Evolutionary conservation across 345 rosid genomes (phyloP).

Genomic region (Rhizophora mangle): DNA sequence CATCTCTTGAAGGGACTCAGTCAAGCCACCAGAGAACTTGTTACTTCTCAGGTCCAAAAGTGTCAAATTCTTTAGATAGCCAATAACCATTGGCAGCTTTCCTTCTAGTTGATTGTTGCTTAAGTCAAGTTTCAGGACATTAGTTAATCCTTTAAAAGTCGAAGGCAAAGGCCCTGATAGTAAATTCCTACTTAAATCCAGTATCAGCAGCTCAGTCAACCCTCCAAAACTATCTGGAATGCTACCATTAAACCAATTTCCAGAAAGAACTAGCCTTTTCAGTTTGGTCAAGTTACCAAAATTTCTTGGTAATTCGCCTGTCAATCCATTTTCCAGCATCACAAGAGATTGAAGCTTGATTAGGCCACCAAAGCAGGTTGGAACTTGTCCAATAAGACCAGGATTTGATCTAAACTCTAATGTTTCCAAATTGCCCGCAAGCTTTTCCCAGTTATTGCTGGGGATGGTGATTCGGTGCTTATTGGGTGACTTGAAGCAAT

Average conservation of each 20-base stretch:
- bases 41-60: constrained; percentile 79
- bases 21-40: constrained; percentile 64
- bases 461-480: constrained; percentile 43
- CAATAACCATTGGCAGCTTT: constrained; percentile 43
- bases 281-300: constrained; percentile 50
- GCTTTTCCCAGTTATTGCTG: constrained; percentile 47
- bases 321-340: constrained; percentile 62
- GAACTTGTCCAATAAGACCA: constrained; percentile 68
- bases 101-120: constrained; percentile 69
- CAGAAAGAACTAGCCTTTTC: constrained; percentile 68
- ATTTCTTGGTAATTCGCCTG: constrained; percentile 50
- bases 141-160: constrained; percentile 48
- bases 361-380: constrained; percentile 49
- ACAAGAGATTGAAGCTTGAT: constrained; percentile 67
- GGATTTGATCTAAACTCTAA: constrained; percentile 78
- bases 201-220: constrained; percentile 52
- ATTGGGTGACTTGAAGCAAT: constrained; percentile 53
- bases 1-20: constrained; percentile 51
- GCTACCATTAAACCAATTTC: constrained; percentile 55
- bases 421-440: constrained; percentile 53
- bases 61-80: constrained; percentile 56
- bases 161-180: constrained; percentile 63
- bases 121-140: constrained; percentile 78
- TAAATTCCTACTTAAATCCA: constrained; percentile 72
- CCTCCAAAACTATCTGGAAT: constrained; percentile 53